A percentile compares a stretch with the other conserved stretches of the same genome.
These are phyloP conservation scores for Leccinum pallidistipes DNA, from an alignment of 1,284 basidiomycete species.

Conservation along the genomic window DNA sequence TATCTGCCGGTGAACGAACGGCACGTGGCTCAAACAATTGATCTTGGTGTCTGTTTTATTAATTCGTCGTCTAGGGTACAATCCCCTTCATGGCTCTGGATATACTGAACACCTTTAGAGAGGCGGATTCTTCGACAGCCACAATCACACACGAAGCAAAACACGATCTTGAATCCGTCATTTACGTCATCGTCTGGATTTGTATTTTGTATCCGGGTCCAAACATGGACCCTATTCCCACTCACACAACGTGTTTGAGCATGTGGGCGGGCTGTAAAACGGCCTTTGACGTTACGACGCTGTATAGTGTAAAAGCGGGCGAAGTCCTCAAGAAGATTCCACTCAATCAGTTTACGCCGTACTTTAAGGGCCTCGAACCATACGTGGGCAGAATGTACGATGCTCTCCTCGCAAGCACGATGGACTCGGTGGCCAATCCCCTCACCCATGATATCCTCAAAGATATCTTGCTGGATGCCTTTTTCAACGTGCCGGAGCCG, in stretches of 20 bases:
- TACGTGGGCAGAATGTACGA: background rate
- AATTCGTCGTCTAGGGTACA: background rate
- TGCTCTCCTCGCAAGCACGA: background rate
- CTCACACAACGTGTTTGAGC: background rate
- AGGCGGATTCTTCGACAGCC: background rate
- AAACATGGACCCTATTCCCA: background rate
- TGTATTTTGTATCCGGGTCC: background rate
- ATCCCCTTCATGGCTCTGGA: background rate
- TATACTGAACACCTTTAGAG: background rate
- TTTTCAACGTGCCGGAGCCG: background rate
- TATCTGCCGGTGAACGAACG: background rate
- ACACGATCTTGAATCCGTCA: background rate
- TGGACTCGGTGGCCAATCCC: background rate
- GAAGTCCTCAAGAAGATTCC: no score
- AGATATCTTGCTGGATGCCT: background rate
- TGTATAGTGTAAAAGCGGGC: background rate
- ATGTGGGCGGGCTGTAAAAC: background rate
- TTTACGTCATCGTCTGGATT: background rate
- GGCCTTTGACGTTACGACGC: background rate
- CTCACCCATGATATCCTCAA: background rate
- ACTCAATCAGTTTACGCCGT: background rate
- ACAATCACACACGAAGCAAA: background rate
- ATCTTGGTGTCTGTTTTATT: background rate
- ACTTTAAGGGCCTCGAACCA: background rate
- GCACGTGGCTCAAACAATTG: background rate